These are phyloP conservation scores for Mycosarcoma mackinlayi DNA, from an alignment of 1,284 basidiomycete species.

Conservation along the genomic window DNA sequence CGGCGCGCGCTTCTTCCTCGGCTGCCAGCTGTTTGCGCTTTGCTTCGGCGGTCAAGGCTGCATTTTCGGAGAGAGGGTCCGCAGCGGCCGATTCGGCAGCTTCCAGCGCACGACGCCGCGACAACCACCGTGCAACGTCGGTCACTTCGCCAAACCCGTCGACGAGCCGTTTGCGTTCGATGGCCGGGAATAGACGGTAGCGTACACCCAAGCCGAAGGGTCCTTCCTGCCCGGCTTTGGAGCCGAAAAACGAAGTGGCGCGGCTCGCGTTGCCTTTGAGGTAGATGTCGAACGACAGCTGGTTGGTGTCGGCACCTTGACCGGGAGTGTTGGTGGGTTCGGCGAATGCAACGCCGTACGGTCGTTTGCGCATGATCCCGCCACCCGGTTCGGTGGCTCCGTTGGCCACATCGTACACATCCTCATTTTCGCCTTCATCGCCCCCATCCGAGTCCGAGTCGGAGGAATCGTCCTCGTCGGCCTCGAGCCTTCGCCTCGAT, in stretches of 20 bases:
- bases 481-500: constrained; percentile 88
- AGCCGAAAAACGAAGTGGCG: constrained; percentile 81
- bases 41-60: constrained; percentile 71
- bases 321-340: constrained; percentile 70
- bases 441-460: constrained; percentile 73
- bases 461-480: constrained; percentile 70
- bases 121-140: constrained; percentile 77
- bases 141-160: constrained; percentile 96
- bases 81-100: constrained; percentile 29
- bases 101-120: constrained; percentile 54
- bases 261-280: constrained; percentile 91
- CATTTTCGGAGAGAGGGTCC: constrained; percentile 13
- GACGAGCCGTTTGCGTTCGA: constrained; percentile 89
- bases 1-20: constrained; percentile 16
- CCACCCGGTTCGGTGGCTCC: constrained; percentile 13
- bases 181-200: constrained; percentile 96
- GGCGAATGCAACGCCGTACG: constrained; percentile 28
- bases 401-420: constrained; percentile 40
- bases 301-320: constrained; percentile 72
- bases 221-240: constrained; percentile 39
- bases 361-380: constrained; percentile 27
- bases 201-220: constrained; percentile 76
- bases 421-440: constrained; percentile 75
- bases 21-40: constrained; percentile 73
- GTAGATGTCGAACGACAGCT: constrained; percentile 93